Percentiles rank a stretch among this genome's conserved stretches.
Conservation (phyloP, 108 stramenopile genomes). For the Cyclotella cryptica region DNA sequence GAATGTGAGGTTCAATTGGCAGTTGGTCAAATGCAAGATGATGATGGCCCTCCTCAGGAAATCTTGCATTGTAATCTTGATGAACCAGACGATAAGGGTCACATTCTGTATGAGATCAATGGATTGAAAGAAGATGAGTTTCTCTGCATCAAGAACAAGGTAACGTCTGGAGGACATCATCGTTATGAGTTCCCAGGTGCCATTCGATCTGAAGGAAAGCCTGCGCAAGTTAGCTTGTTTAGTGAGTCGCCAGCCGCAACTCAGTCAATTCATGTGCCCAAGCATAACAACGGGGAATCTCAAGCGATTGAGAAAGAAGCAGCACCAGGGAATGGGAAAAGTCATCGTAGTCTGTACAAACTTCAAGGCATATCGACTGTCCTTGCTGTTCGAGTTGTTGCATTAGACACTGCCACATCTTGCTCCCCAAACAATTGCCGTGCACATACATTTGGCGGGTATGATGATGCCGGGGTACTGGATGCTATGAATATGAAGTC, state of each 20-base stretch:
- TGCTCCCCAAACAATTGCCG: background rate
- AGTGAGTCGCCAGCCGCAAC: background rate
- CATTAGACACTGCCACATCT: slow-evolving; percentile 1
- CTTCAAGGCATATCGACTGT: slow-evolving; percentile 14
- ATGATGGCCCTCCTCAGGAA: background rate
- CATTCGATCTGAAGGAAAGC: background rate
- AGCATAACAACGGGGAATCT: background rate
- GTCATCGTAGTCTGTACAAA: background rate
- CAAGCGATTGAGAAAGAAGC: slow-evolving; percentile 6
- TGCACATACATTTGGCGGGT: slow-evolving; percentile 10
- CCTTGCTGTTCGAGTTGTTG: slow-evolving; percentile 1
- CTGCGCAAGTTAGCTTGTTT: background rate
- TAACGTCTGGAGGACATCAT: background rate
- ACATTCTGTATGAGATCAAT: no score
- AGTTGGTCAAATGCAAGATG: background rate
- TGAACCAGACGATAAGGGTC: background rate
- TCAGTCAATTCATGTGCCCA: background rate
- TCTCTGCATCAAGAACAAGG: background rate
- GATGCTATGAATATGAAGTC: slow-evolving; percentile 16
- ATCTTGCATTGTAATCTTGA: slow-evolving; percentile 6
- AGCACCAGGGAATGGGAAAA: background rate
- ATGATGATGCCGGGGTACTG: background rate
- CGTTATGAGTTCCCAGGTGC: slow-evolving; percentile 1
- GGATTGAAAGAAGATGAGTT: slow-evolving; percentile 7
- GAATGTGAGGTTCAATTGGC: slow-evolving; percentile 9